Conservation (phyloP, 129 eudicot genomes). For the Dittrichia graveolens region DNA sequence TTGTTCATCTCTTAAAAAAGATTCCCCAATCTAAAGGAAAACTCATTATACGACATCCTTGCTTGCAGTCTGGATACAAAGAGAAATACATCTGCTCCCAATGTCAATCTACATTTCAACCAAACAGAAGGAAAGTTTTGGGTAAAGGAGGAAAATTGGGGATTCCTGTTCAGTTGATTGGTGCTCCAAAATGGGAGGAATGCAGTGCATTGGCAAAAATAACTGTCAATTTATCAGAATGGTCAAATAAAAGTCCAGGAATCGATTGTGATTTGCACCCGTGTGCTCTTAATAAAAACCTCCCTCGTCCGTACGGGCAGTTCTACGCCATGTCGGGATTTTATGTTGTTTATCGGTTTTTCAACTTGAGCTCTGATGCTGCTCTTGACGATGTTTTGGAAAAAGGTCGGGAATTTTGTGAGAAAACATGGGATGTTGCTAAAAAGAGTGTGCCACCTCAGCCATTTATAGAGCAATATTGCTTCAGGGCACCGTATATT, state of each 20-base stretch:
- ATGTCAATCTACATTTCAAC: slow-evolving; percentile 59
- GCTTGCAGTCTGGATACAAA: slow-evolving; percentile 82
- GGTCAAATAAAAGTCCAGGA: slow-evolving; percentile 67
- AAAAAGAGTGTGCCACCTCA: slow-evolving; percentile 84
- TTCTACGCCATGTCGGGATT: slow-evolving; percentile 97
- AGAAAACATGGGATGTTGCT: slow-evolving; percentile 79
- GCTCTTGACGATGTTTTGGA: slow-evolving; percentile 81
- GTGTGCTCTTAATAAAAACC: slow-evolving; percentile 76
- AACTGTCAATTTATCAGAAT: slow-evolving; percentile 87
- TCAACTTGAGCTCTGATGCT: slow-evolving; percentile 81
- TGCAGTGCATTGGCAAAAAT: slow-evolving; percentile 76
- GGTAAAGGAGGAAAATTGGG: slow-evolving; percentile 61
- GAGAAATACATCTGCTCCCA: slow-evolving; percentile 72
- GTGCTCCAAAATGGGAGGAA: slow-evolving; percentile 88
- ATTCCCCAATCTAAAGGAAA: slow-evolving; percentile 53
- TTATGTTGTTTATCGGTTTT: slow-evolving; percentile 86
- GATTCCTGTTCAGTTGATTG: slow-evolving; percentile 58
- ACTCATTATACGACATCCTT: slow-evolving; percentile 72
- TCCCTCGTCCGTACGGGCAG: slow-evolving; percentile 84
- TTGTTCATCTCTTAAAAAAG: slow-evolving; percentile 67
- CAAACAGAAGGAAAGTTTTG: slow-evolving; percentile 32
- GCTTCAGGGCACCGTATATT: slow-evolving; percentile 93
- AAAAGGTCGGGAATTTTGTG: slow-evolving; percentile 83
- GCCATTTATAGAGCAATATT: slow-evolving; percentile 95
- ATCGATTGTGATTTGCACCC: slow-evolving; percentile 86